Conservation (phyloP, 2,329 filamentous ascomycete species). For the Phyllosticta ampelicida region DNA sequence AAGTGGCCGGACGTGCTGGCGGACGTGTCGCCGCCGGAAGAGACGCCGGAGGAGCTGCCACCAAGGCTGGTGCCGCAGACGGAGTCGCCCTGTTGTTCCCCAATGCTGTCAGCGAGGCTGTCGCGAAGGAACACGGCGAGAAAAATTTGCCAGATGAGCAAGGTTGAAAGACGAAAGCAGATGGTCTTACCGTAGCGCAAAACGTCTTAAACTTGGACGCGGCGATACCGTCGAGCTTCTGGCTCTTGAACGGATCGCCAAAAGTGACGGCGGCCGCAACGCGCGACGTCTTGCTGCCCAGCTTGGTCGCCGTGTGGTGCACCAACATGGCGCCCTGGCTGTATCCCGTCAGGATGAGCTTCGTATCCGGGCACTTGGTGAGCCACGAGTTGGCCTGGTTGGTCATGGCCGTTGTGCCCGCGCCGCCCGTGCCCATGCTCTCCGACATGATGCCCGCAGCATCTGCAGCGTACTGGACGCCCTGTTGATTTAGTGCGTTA, state of each 20-base stretch:
- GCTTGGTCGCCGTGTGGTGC: conserved; percentile 12
- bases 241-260: conserved; percentile 23
- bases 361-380: conserved; percentile 34
- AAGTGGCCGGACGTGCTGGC: neutral
- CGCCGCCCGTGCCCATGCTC: neutral
- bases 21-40: neutral
- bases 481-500: conserved; percentile 30
- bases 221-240: neutral
- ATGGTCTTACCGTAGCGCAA: conserved; percentile 1
- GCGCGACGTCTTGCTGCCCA: neutral
- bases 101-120: neutral
- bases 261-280: conserved; percentile 23
- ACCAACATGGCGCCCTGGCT: conserved; percentile 25
- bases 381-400: conserved; percentile 17
- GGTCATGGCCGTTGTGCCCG: conserved; percentile 30
- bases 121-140: too few species aligned
- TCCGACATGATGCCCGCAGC: conserved; percentile 19
- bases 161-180: neutral
- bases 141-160: too few species aligned
- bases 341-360: conserved; percentile 39
- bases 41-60: neutral
- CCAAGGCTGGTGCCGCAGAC: neutral
- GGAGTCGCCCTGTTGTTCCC: neutral
- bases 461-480: conserved; percentile 42
- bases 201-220: conserved; percentile 1